Percentiles rank a stretch among this genome's conserved stretches.
These are phyloP conservation scores for Linum usitatissimum DNA, from an alignment of 345 rosid genomes.

Conservation along the genomic window DNA sequence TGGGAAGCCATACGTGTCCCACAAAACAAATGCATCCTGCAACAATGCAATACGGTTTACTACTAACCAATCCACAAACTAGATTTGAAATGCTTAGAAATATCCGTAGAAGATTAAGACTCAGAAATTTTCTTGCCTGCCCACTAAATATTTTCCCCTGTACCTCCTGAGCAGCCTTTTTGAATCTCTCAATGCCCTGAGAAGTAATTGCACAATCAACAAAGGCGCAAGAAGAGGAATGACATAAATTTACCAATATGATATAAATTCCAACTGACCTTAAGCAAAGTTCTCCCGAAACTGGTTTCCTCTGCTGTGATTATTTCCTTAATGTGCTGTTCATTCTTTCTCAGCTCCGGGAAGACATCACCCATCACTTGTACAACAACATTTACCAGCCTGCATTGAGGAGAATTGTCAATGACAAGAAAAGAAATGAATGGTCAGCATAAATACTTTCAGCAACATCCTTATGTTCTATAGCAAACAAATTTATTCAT, in stretches of 20 bases:
- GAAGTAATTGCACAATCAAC: slow-evolving; percentile 13
- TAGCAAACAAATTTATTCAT: background rate
- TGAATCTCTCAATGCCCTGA: slow-evolving; percentile 93
- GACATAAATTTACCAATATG: background rate
- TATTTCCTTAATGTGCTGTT: slow-evolving; percentile 52
- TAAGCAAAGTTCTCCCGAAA: slow-evolving; percentile 81
- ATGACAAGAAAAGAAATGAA: background rate
- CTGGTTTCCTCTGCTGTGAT: slow-evolving; percentile 83
- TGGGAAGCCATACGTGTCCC: slow-evolving; percentile 98
- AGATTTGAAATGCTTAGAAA: slow-evolving; percentile 1
- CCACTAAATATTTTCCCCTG: slow-evolving; percentile 67
- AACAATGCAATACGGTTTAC: slow-evolving; percentile 12
- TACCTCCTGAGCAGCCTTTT: slow-evolving; percentile 78
- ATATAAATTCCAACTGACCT: slow-evolving; percentile 30
- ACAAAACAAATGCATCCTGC: slow-evolving; percentile 91
- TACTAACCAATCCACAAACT: background rate
- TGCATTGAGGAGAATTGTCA: slow-evolving; percentile 22
- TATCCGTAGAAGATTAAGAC: background rate
- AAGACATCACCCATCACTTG: slow-evolving; percentile 73
- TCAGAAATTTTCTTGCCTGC: slow-evolving; percentile 33
- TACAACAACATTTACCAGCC: slow-evolving; percentile 68
- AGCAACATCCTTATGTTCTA: background rate
- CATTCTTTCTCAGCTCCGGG: slow-evolving; percentile 76
- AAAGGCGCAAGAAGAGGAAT: background rate
- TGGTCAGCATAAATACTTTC: background rate